These are phyloP conservation scores for Phytopythium montanum DNA, from an alignment of 352 stramenopile genomes.

Conservation along the genomic window DNA sequence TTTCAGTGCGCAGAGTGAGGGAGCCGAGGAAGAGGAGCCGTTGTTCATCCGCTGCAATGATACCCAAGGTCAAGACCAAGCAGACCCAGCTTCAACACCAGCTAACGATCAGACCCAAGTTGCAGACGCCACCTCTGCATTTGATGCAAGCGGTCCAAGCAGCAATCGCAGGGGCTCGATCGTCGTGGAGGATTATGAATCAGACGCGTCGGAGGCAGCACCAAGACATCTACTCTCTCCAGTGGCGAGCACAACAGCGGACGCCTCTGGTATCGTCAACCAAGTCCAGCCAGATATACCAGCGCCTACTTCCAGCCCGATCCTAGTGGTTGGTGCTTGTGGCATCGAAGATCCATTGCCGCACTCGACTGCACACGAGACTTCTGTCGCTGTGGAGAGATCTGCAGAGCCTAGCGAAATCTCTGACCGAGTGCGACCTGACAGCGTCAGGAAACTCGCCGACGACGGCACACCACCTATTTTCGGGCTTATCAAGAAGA, in stretches of 20 bases:
- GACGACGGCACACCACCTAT: background rate
- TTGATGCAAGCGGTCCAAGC: background rate
- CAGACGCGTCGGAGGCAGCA: background rate
- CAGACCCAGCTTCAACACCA: background rate
- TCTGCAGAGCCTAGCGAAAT: background rate
- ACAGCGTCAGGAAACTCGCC: background rate
- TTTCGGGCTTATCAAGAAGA: background rate
- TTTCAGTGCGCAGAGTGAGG: background rate
- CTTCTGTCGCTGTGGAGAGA: background rate
- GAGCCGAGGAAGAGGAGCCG: background rate
- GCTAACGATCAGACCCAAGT: background rate
- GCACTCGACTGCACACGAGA: background rate
- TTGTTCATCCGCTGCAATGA: background rate
- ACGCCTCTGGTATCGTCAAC: background rate
- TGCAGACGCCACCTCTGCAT: background rate
- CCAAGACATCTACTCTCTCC: background rate
- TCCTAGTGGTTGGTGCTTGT: background rate
- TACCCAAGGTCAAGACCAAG: background rate
- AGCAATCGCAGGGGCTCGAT: background rate
- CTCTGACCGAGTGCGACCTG: background rate
- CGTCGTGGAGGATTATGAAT: constrained; percentile 4
- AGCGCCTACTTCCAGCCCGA: background rate
- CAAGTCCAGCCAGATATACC: background rate
- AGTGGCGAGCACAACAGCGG: too few species aligned
- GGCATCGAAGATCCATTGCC: background rate